Percentiles rank a stretch among this genome's conserved stretches.
These are phyloP conservation scores for Butyriboletus loyo DNA, from an alignment of 768 basidiomycete species.

Conservation along the genomic window DNA sequence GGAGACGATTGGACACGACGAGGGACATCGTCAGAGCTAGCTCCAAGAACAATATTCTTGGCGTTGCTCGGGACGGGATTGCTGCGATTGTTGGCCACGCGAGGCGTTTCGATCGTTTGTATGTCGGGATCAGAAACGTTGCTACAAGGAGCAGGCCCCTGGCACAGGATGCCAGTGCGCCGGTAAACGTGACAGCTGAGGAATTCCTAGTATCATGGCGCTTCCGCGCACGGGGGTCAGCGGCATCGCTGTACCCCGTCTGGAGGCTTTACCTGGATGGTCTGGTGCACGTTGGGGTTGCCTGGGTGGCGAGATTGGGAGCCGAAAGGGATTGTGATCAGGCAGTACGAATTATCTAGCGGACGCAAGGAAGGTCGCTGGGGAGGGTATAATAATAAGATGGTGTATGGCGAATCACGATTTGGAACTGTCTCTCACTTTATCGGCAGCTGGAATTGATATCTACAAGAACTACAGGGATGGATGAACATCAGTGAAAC, in stretches of 20 bases:
- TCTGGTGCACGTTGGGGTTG: slow-evolving; percentile 24
- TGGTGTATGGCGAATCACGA: neutral
- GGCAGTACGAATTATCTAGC: slow-evolving; percentile 17
- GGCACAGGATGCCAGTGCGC: slow-evolving; percentile 1
- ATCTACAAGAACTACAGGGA: slow-evolving; percentile 16
- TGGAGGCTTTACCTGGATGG: slow-evolving; percentile 14
- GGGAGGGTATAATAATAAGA: slow-evolving; percentile 9
- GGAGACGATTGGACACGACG: slow-evolving; percentile 8
- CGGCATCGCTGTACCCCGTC: neutral
- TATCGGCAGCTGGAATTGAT: slow-evolving; percentile 7
- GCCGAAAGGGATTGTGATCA: neutral
- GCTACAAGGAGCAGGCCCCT: neutral
- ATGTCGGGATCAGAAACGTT: slow-evolving; percentile 21
- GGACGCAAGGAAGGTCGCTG: neutral
- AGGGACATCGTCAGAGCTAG: slow-evolving; percentile 24
- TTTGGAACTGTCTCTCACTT: slow-evolving; percentile 12
- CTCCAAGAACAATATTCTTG: slow-evolving; percentile 19
- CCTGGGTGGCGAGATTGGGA: neutral
- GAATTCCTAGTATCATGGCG: slow-evolving; percentile 15
- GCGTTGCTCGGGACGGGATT: slow-evolving; percentile 7
- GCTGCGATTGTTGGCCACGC: neutral
- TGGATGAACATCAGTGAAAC: no score
- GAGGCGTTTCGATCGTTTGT: slow-evolving; percentile 13
- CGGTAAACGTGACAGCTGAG: neutral
- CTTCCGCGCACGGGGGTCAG: slow-evolving; percentile 16